A percentile compares a stretch with the other conserved stretches of the same genome.
Conservation (phyloP, 176 grass and related monocot species). For the Cocos nucifera region DNA sequence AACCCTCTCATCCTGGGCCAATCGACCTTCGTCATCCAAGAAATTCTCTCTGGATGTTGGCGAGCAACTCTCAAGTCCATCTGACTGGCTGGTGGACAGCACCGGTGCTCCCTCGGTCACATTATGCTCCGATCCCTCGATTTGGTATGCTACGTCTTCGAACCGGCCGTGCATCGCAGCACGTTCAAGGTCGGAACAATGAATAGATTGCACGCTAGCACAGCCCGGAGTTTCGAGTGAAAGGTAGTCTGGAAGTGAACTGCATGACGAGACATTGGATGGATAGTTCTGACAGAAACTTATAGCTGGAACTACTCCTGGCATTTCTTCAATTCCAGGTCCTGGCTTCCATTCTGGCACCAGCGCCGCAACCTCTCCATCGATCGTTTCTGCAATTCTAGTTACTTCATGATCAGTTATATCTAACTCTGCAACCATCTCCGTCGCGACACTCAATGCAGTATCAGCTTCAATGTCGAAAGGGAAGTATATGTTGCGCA, state of each 20-base stretch:
- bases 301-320: neutral
- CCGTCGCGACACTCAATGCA: conserved; percentile 5
- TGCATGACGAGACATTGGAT: conserved; percentile 2
- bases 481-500: conserved; percentile 4
- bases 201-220: neutral
- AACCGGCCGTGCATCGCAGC: conserved; percentile 8
- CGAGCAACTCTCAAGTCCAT: too few species aligned
- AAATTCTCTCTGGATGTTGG: neutral
- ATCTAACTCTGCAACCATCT: conserved; percentile 15
- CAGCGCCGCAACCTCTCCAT: conserved; percentile 1
- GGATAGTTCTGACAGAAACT: neutral
- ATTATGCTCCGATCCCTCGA: conserved; percentile 4
- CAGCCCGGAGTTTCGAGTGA: neutral
- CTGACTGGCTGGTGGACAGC: neutral
- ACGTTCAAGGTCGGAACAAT: neutral
- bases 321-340: conserved; percentile 7
- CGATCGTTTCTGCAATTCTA: conserved; percentile 15
- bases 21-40: neutral
- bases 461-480: conserved; percentile 21
- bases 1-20: neutral
- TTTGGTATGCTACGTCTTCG: conserved; percentile 7
- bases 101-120: neutral
- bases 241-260: neutral
- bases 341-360: conserved; percentile 13
- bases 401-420: conserved; percentile 10